Evolutionary conservation across 2,329 filamentous ascomycete species (phyloP).

Genomic region (Amauroascus niger): DNA sequence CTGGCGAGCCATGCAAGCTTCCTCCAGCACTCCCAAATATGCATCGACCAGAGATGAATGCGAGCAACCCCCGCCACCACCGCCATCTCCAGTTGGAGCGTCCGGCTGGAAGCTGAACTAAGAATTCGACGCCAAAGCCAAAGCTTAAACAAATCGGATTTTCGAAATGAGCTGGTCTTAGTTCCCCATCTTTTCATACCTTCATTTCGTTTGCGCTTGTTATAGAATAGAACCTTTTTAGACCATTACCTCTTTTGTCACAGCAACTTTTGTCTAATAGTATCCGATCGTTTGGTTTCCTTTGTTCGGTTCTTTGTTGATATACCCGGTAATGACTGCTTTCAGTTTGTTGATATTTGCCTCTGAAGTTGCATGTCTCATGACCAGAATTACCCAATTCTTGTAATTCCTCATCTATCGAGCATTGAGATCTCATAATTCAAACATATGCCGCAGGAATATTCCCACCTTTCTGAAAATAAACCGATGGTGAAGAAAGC

Average conservation of each 20-base stretch:
- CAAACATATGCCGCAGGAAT: too few species aligned
- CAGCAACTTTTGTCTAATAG: background rate
- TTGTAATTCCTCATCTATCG: background rate
- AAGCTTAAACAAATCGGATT: background rate
- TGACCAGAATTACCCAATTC: background rate
- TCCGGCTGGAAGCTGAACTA: constrained; percentile 1
- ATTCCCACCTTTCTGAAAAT: too few species aligned
- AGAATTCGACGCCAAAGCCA: background rate
- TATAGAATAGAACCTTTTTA: constrained; percentile 10
- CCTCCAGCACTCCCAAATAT: constrained; percentile 27
- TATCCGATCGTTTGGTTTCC: background rate
- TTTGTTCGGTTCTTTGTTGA: background rate
- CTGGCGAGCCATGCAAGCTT: constrained; percentile 32
- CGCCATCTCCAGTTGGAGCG: constrained; percentile 25
- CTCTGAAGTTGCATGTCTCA: background rate
- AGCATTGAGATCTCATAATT: background rate
- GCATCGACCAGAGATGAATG: constrained; percentile 24
- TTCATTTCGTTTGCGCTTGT: constrained; percentile 13
- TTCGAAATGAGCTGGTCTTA: background rate
- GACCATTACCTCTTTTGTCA: constrained; percentile 16
- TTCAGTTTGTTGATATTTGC: background rate
- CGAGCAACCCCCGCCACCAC: constrained; percentile 25
- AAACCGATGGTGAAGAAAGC: too few species aligned
- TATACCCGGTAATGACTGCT: background rate
- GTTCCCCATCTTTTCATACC: constrained; percentile 1